Evolutionary conservation across 768 basidiomycete genomes (phyloP).

Genomic region (Tubosaeta sp.): DNA sequence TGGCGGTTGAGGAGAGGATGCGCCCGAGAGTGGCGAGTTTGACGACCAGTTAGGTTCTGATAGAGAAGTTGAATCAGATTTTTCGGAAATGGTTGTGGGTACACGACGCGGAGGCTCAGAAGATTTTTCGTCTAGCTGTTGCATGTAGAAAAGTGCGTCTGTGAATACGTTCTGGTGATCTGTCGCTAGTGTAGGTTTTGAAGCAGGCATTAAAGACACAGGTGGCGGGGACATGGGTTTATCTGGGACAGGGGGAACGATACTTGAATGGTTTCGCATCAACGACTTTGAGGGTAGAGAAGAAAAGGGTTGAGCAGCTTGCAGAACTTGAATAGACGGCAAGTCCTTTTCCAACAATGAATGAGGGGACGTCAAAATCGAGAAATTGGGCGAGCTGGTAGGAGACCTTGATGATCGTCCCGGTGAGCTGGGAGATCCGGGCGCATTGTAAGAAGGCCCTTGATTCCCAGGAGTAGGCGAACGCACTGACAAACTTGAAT

Average conservation of each 20-base stretch:
- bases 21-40: constrained; percentile 20
- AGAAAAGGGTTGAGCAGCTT: constrained; percentile 10
- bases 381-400: constrained; percentile 24
- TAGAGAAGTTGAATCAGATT: constrained; percentile 34
- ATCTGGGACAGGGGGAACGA: constrained; percentile 28
- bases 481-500: constrained; percentile 24
- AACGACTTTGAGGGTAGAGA: constrained; percentile 11
- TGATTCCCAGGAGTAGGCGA: constrained; percentile 17
- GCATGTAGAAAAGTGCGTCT: constrained; percentile 70
- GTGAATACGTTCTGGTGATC: constrained; percentile 39
- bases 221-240: constrained; percentile 16
- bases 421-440: constrained; percentile 14
- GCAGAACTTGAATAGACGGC: constrained; percentile 31
- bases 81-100: constrained; percentile 44
- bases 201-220: constrained; percentile 21
- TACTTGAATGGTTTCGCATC: constrained; percentile 8
- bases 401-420: constrained; percentile 20
- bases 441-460: constrained; percentile 9
- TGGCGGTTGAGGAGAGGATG: constrained; percentile 17
- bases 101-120: constrained; percentile 33
- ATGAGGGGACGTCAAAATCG: constrained; percentile 36
- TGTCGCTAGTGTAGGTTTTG: constrained; percentile 23
- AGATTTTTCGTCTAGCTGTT: constrained; percentile 42
- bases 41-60: constrained; percentile 25
- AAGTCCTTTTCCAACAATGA: constrained; percentile 31